phyloP scores from a whole-genome alignment of 2,329 filamentous ascomycete genomes.

The Xylariales sp. region DNA sequence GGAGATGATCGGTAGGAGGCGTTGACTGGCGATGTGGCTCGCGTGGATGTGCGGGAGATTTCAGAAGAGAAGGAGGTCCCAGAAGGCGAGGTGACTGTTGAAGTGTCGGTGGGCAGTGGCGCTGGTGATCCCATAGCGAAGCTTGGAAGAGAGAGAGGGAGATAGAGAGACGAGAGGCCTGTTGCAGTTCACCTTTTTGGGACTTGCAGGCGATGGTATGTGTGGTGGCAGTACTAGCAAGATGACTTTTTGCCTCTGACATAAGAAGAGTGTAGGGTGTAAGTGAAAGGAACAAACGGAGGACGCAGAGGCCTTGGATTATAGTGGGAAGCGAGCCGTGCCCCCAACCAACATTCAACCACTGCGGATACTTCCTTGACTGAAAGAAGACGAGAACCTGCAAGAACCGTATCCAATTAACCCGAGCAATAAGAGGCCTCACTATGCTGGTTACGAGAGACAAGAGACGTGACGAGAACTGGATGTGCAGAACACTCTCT shows the following conservation, averaged over 20 bases:
- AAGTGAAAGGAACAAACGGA: slow-evolving; percentile 27
- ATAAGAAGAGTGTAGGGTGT: too few relatives aligned
- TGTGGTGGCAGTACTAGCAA: too few relatives aligned
- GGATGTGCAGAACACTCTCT: slow-evolving; percentile 1
- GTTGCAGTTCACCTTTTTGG: too few relatives aligned
- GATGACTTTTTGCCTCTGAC: too few relatives aligned
- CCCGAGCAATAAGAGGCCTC: too few relatives aligned
- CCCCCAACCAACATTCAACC: slow-evolving; percentile 6
- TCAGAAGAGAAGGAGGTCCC: slow-evolving; percentile 23
- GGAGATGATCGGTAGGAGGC: slow-evolving; percentile 15
- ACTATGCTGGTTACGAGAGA: neutral
- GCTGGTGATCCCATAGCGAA: slow-evolving; percentile 21
- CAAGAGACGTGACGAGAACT: neutral
- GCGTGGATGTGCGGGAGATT: slow-evolving; percentile 19
- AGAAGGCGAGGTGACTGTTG: slow-evolving; percentile 18
- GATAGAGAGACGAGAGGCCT: slow-evolving; percentile 7
- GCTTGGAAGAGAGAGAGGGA: slow-evolving; percentile 6
- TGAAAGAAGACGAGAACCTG: too few relatives aligned
- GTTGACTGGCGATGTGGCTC: slow-evolving; percentile 19
- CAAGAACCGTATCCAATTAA: too few relatives aligned
- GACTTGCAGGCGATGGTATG: too few relatives aligned
- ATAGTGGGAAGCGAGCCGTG: too few relatives aligned
- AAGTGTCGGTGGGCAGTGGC: slow-evolving; percentile 12
- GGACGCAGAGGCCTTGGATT: slow-evolving; percentile 16
- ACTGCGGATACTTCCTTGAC: neutral